Evolutionary conservation across 2,329 filamentous ascomycete species (phyloP).

Genomic region (Lasiodiplodia citricola): DNA sequence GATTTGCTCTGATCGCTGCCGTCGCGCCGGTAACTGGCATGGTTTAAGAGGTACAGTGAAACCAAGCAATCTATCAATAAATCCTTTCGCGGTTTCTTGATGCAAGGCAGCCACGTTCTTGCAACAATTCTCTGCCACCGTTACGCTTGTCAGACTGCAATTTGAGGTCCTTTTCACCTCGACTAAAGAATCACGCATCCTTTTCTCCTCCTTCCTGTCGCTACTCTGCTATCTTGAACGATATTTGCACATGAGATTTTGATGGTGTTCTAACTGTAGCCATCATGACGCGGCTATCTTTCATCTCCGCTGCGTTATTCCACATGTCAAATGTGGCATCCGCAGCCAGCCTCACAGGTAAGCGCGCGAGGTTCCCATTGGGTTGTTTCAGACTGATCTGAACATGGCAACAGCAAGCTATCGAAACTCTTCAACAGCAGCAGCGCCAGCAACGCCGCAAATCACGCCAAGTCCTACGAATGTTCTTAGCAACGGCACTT

Average conservation of each 20-base stretch:
- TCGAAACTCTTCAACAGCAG: not conserved
- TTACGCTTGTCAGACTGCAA: not conserved
- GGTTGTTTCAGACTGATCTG: not conserved
- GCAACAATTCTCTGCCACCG: not conserved
- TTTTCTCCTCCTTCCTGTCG: not conserved
- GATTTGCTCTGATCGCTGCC: not conserved
- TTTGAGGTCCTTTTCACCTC: not conserved
- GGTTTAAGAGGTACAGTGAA: not conserved
- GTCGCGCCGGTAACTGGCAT: not conserved
- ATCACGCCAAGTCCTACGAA: not conserved
- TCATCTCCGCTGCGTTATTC: not conserved
- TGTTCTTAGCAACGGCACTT: not conserved
- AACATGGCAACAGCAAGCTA: not conserved
- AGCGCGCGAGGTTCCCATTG: not conserved
- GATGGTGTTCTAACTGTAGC: not conserved
- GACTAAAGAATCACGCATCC: not conserved
- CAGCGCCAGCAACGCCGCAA: not conserved
- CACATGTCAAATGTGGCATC: not conserved
- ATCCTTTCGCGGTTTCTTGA: not conserved
- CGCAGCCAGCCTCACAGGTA: not conserved
- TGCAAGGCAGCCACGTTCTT: not conserved
- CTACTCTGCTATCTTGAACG: not conserved
- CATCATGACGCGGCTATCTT: not conserved
- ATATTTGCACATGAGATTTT: not conserved
- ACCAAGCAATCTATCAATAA: not conserved